A percentile compares a stretch with the other conserved stretches of the same genome.
These are phyloP conservation scores for Theobroma cacao DNA, from an alignment of 345 rosid species.

Conservation along the genomic window DNA sequence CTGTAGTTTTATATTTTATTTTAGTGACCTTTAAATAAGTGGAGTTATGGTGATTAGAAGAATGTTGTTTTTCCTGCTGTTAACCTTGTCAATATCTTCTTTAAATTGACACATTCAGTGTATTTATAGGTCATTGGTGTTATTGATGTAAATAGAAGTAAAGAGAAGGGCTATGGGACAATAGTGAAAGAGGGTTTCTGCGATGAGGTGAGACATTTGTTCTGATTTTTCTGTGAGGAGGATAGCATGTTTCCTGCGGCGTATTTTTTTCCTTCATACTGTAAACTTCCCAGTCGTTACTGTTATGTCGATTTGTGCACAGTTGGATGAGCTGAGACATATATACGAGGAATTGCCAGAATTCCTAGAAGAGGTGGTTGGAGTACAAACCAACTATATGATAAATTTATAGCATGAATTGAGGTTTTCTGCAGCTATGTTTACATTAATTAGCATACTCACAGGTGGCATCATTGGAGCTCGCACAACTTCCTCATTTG, in stretches of 20 bases:
- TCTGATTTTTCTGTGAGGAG: not conserved
- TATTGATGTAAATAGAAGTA: constrained; percentile 75
- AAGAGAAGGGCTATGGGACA: constrained; percentile 83
- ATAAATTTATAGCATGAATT: constrained; percentile 6
- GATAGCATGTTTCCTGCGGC: not conserved
- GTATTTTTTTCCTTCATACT: not conserved
- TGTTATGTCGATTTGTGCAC: constrained; percentile 16
- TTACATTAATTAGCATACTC: constrained; percentile 19
- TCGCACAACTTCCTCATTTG: constrained; percentile 61
- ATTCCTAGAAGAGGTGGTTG: constrained; percentile 74
- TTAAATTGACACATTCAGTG: constrained; percentile 1
- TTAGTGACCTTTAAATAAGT: not conserved
- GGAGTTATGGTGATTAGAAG: not conserved
- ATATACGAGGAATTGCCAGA: constrained; percentile 93
- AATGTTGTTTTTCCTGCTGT: not conserved
- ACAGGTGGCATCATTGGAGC: constrained; percentile 79
- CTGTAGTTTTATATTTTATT: not conserved
- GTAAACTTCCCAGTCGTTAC: not conserved
- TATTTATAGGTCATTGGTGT: constrained; percentile 74
- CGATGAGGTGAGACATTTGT: constrained; percentile 62
- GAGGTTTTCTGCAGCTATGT: constrained; percentile 13
- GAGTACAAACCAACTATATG: constrained; percentile 10
- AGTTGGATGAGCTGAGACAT: constrained; percentile 96
- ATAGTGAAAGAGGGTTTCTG: constrained; percentile 89
- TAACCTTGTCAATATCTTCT: not conserved